Base-by-base conservation (phyloP, 495 filamentous ascomycete species). In the Talaromyces borbonicus region DNA sequence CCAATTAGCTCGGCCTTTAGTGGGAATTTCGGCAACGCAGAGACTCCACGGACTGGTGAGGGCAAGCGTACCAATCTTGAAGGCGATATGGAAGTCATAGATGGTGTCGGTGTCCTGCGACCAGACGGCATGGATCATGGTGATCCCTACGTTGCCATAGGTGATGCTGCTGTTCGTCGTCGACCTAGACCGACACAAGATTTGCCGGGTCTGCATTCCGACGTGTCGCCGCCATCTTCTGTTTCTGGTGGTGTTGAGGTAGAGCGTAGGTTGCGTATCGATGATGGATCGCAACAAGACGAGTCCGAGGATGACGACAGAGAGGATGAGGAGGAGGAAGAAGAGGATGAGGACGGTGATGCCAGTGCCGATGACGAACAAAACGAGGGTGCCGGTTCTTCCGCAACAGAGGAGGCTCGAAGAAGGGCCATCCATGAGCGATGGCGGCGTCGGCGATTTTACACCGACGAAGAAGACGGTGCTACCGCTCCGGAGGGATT, bases 381-480 rank as follows among this genome's bases (percentile, higher is more conserved):
- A 20, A 31, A 35, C 15, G 31, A 46, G 20, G 20, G 18, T 16
- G 15, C 30, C 3, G 11, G 25, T 11, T 30, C 41, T 19, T 25
- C 38, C 5, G 3, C 38, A 8, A 49, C 65, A 7, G 54, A 69
- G 35, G 59, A 66, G 22, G 53, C 59, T 26, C 63, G 70, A n/a
- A 63, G 62, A 16, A 69, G 68, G 39, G 78, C 74, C 39, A 69
- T 85, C 14, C 71, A 82, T 49, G 80, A 90, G 46, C 77, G 84
- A 38, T 86, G 84, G 82, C 75, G 75, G 50, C 70, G 79, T 41
- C 68, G 85, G 42, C 77, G 78, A 22, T 90, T 90, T 52, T 90
- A 90, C 53, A 72, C 84, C 16, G 86, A 90, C 33, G 84, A 87
- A 56, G 85, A 87, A 63, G 85, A 88, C 56, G 84, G 84, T 8